A percentile compares a stretch with the other conserved stretches of the same genome.
These are phyloP conservation scores for Syzygium aromaticum DNA, from an alignment of 345 rosid genomes.

Conservation along the genomic window DNA sequence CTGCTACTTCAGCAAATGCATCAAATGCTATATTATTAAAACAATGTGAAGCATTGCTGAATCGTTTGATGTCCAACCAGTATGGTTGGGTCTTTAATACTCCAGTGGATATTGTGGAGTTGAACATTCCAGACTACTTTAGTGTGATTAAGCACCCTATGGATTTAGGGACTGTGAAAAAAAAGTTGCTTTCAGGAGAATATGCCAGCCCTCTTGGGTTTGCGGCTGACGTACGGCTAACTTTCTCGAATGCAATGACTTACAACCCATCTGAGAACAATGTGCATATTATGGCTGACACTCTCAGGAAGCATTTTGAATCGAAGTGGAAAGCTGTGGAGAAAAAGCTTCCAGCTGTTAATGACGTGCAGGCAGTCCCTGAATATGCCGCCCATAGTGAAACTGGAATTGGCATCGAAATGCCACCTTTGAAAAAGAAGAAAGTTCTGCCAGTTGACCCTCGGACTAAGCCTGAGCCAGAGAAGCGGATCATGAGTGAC, in stretches of 20 bases:
- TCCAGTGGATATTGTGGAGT: constrained; percentile 69
- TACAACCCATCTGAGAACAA: constrained; percentile 85
- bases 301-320: constrained; percentile 61
- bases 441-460: constrained; percentile 21
- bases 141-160: constrained; percentile 79
- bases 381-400: constrained; percentile 19
- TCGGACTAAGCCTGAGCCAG: constrained; percentile 28
- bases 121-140: constrained; percentile 86
- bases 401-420: constrained; percentile 13
- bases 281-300: constrained; percentile 57
- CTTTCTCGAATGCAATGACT: constrained; percentile 70
- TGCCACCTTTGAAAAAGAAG: constrained; percentile 31
- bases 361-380: constrained; percentile 15
- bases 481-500: constrained; percentile 35
- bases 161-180: constrained; percentile 83
- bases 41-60: constrained; percentile 55
- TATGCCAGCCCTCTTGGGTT: constrained; percentile 61
- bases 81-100: constrained; percentile 53
- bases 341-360: constrained; percentile 45
- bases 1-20: constrained; percentile 13
- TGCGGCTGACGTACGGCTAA: constrained; percentile 75
- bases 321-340: constrained; percentile 70
- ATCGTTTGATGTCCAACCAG: constrained; percentile 56
- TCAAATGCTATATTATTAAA: constrained; percentile 39
- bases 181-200: constrained; percentile 37